phyloP scores from a whole-genome alignment of 2,329 filamentous ascomycete species.

The Metarhizium anisopliae region DNA sequence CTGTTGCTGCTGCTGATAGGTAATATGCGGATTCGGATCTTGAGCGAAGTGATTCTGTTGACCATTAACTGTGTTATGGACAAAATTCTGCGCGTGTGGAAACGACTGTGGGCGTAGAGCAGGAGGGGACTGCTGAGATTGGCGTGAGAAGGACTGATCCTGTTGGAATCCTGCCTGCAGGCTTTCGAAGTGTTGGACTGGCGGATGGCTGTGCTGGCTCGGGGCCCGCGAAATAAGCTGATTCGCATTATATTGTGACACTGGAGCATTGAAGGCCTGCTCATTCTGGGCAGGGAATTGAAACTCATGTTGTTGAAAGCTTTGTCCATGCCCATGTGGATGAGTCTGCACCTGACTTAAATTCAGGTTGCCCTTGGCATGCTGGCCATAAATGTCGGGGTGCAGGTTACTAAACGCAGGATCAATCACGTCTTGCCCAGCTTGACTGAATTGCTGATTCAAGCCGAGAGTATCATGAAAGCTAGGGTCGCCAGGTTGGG shows the following conservation, averaged over 20 bases:
- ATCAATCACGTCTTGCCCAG: constrained; percentile 26
- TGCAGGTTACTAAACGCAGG: constrained; percentile 27
- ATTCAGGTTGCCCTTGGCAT: constrained; percentile 17
- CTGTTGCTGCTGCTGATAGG: constrained; percentile 8
- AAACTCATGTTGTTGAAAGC: constrained; percentile 24
- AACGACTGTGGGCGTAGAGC: constrained; percentile 3
- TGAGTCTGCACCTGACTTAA: constrained; percentile 23
- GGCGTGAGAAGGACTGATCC: constrained; percentile 16
- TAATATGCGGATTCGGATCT: constrained; percentile 4
- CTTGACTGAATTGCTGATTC: constrained; percentile 24
- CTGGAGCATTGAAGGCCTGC: constrained; percentile 21
- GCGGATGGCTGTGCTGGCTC: constrained; percentile 24
- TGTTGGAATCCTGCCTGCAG: constrained; percentile 17
- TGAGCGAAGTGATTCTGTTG: constrained; percentile 5
- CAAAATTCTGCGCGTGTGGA: constrained; percentile 5
- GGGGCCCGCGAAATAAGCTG: constrained; percentile 23
- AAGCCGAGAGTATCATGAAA: constrained; percentile 22
- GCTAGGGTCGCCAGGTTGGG: constrained; percentile 17
- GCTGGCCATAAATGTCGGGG: constrained; percentile 28
- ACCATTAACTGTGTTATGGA: constrained; percentile 2
- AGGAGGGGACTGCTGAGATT: constrained; percentile 19
- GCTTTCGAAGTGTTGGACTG: constrained; percentile 23
- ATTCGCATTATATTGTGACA: constrained; percentile 22
- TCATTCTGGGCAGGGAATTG: constrained; percentile 23
- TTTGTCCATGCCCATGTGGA: constrained; percentile 20